These are phyloP conservation scores for Taiozyma onychis DNA, from an alignment of 1,139 yeast species.

Conservation along the genomic window DNA sequence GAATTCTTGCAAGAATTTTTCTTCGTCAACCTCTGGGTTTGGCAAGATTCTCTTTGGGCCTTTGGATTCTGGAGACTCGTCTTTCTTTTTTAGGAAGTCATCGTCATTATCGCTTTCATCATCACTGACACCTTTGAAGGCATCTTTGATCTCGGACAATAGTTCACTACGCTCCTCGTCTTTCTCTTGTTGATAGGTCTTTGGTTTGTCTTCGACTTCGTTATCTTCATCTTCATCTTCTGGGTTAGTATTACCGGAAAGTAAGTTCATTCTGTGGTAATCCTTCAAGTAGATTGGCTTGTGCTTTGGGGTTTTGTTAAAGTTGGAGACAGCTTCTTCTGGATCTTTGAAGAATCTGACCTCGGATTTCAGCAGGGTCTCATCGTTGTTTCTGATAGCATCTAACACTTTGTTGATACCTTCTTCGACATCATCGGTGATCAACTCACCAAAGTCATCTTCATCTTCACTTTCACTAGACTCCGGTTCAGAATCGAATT, in stretches of 20 bases:
- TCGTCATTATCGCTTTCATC: constrained; percentile 31
- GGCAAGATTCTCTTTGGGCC: constrained; percentile 42
- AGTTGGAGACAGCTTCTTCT: constrained; percentile 31
- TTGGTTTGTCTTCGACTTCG: constrained; percentile 26
- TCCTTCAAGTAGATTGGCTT: constrained; percentile 89
- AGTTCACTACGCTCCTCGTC: constrained; percentile 69
- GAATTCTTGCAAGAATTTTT: constrained; percentile 67
- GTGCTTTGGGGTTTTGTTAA: constrained; percentile 32
- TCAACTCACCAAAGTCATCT: constrained; percentile 85
- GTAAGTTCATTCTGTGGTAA: constrained; percentile 78
- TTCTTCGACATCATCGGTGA: constrained; percentile 79
- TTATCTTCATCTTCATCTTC: constrained; percentile 43
- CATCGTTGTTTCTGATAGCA: constrained; percentile 66
- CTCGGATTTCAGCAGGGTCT: constrained; percentile 55
- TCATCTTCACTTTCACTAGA: constrained; percentile 56
- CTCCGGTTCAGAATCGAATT: constrained; percentile 24
- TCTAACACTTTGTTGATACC: constrained; percentile 70
- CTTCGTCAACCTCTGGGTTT: constrained; percentile 60
- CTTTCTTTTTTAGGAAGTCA: constrained; percentile 52
- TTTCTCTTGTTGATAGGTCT: constrained; percentile 63
- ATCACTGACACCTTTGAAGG: constrained; percentile 44
- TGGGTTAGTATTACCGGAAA: constrained; percentile 52
- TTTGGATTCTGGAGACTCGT: constrained; percentile 2
- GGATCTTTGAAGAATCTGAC: constrained; percentile 69
- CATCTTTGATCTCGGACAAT: constrained; percentile 68